Conservation (phyloP, 2,329 filamentous ascomycete species). For the Colletotrichum agaves region DNA sequence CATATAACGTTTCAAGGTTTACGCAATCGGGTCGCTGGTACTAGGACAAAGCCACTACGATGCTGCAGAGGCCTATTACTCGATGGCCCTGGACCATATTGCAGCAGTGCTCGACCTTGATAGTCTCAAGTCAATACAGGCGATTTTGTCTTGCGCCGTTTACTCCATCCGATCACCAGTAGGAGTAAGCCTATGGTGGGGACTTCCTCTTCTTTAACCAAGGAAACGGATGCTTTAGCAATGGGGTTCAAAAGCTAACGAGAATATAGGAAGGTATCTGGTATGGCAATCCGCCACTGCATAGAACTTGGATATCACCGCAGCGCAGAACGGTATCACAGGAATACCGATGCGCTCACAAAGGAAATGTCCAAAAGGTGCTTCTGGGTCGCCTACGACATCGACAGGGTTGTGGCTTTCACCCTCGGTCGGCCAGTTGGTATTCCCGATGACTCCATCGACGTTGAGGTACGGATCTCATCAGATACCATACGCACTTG, state of each 20-base stretch:
- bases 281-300: slow-evolving; percentile 48
- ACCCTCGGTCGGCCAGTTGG: slow-evolving; percentile 46
- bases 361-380: slow-evolving; percentile 45
- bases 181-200: slow-evolving; percentile 44
- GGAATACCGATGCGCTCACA: slow-evolving; percentile 38
- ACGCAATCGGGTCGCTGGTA: slow-evolving; percentile 38
- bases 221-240: too few species aligned
- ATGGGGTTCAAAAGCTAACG: background rate
- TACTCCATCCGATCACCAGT: slow-evolving; percentile 45
- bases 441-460: slow-evolving; percentile 43
- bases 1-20: slow-evolving; percentile 17
- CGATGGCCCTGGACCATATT: slow-evolving; percentile 39
- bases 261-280: slow-evolving; percentile 44
- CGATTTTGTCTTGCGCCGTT: slow-evolving; percentile 46
- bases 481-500: background rate
- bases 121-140: slow-evolving; percentile 47
- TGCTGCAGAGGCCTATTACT: slow-evolving; percentile 33
- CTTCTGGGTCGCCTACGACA: slow-evolving; percentile 48
- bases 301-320: slow-evolving; percentile 50
- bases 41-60: slow-evolving; percentile 22
- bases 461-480: slow-evolving; percentile 41
- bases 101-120: slow-evolving; percentile 40
- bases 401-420: slow-evolving; percentile 46
- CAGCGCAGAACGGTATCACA: slow-evolving; percentile 39
- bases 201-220: background rate